Evolutionary conservation across 176 grass and related monocot genomes (phyloP), one percentile per base, ranked within the genome.

Genomic region (Cenchrus americanus): DNA sequence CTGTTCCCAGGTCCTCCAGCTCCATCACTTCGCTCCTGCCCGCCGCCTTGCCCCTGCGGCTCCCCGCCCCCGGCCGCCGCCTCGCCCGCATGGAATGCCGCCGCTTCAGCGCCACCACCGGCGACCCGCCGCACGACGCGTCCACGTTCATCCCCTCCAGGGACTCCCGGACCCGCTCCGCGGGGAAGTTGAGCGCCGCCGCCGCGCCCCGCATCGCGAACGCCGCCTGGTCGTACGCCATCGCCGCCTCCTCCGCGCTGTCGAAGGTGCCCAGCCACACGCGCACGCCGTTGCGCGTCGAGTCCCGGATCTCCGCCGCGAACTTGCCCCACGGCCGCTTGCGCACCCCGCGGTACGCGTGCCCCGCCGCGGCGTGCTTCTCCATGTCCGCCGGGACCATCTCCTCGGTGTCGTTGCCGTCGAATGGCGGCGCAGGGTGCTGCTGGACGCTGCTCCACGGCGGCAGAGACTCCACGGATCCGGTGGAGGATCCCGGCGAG

Each of bases 201-300:
- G 76, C 22, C 5, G 77, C 8, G 7, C 92, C 92, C 1, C 92
- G 84, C 87, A 87, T 80, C 18, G 92, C 69, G 69, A 91, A 91
- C 11, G 92, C 92, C 3, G 92, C 92, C 89, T 94, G 92, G 89
- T 94, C 92, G 89, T 94, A 94, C 0, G 92, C 92, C 78, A 94
- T 18, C 40, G 92, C 92, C 12, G 89, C 92, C 41, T 48, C 89
- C 78, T 94, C 81, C 0, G 89, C 73, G 84, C 73, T 91, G 62
- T 94, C 92, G 84, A 94, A 94, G 14, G 92, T 94, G 73, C 92
- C 92, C 9, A 94, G 83, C 92, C 92, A 94, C 67, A 94, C 89
- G 46, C 92, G 80, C 2, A 85, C 69, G 40, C 92, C 89, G 83
- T 89, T 83, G 77, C 92, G 83, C 61, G 84, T 94, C 10, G 92